Evolutionary conservation across 164 flowering plant species (phyloP), one percentile per base, ranked within the genome.

Genomic region (Nymphaea colorata): DNA sequence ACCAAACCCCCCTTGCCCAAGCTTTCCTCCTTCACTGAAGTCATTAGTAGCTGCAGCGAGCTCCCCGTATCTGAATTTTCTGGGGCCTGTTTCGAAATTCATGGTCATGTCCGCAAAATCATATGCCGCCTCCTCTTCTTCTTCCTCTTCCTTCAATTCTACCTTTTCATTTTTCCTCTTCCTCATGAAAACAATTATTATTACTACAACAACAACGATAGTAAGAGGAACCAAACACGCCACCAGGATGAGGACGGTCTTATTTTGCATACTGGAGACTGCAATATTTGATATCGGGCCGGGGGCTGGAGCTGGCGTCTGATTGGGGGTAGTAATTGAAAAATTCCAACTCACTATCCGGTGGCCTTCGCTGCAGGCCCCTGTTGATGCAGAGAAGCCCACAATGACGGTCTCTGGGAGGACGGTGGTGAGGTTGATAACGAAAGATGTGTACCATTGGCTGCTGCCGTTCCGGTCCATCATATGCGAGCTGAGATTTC

Each of bases 1-100:
- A n/a, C 79, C 81, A 45, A 73, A 76, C 16, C 80, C 80, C 47
- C 80, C 78, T 70, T 78, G 67, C 6, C 78, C 78, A 3, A 78
- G 78, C 70, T 72, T 72, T 5, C 80, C 78, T 4, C 75, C 76
- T 4, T 70, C 76, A 17, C 60, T 62, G 43, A 78, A 78, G 60
- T 44, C 45, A 14, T 73, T 68, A 3, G 80, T 78, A 5, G 78
- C 80, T 3, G 17, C 51, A 36, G 44, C 72, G 10, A 78, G 61
- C 57, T 78, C 78, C 60, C 62, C 72, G 64, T 72, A 74, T 4
- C 69, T 53, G 43, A 74, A 77, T 61, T 59, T 70, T 61, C 71
- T 61, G 2, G 80, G 80, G 3, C 76, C 80, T 2, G 80, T 72
- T 3, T 7, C 7, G 12, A 47, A 47, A 47, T 47, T 12, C 7